A percentile compares a stretch with the other conserved stretches of the same genome.
Evolutionary conservation across 192 early-diverging fungal species (phyloP).

Genomic region (Endogone sp.): DNA sequence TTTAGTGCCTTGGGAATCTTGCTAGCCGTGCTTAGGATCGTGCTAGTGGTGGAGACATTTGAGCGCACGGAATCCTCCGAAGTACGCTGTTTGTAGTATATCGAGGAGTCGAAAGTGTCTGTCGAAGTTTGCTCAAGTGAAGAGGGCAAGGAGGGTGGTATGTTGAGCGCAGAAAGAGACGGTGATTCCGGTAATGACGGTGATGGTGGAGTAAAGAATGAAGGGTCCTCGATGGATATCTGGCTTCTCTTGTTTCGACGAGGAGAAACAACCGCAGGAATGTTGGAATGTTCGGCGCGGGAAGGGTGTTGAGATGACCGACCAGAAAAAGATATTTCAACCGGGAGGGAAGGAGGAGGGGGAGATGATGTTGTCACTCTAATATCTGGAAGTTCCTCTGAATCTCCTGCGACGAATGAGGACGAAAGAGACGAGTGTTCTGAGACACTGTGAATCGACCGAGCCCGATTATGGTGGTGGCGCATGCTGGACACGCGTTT

Average conservation of each 20-base stretch:
- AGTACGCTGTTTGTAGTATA: not conserved
- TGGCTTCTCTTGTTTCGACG: not conserved
- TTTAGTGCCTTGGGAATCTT: conserved; percentile 21
- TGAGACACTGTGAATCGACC: too few species aligned
- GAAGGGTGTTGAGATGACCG: not conserved
- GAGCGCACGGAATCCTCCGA: conserved; percentile 25
- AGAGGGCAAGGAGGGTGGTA: not conserved
- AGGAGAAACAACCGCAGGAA: not conserved
- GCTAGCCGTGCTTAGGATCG: conserved; percentile 28
- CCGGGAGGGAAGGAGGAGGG: not conserved
- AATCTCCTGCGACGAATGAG: not conserved
- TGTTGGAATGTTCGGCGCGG: not conserved
- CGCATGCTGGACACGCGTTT: not conserved
- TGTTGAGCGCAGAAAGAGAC: not conserved
- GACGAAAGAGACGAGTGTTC: not conserved
- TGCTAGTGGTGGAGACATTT: conserved; percentile 20
- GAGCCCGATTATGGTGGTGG: not conserved
- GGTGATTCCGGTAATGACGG: not conserved
- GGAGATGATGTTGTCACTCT: not conserved
- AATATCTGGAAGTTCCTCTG: not conserved
- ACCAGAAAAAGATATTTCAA: not conserved
- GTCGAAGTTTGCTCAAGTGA: too few species aligned
- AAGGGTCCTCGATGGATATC: not conserved
- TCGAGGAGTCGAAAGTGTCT: not conserved
- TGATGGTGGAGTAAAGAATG: not conserved